Evolutionary conservation across 2,329 filamentous ascomycete species (phyloP).

Genomic region (Trichophyton verrucosum): DNA sequence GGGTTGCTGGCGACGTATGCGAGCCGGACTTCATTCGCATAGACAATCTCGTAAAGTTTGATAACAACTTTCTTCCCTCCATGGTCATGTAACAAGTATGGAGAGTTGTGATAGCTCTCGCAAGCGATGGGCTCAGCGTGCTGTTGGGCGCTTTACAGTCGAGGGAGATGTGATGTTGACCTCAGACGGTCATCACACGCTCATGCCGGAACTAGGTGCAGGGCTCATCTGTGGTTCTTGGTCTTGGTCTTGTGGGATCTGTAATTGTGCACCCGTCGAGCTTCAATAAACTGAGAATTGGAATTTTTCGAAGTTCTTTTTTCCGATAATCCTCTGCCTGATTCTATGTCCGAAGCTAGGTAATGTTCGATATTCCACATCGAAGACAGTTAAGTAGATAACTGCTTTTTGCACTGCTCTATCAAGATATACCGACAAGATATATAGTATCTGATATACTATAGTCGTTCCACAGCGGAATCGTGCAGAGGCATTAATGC

Average conservation of each 20-base stretch:
- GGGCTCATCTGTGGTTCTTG: neutral
- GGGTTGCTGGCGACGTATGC: neutral
- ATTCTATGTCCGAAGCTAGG: slow-evolving; percentile 61
- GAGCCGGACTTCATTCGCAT: neutral
- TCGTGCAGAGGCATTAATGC: slow-evolving; percentile 16
- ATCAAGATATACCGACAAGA: slow-evolving; percentile 58
- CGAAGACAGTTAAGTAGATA: slow-evolving; percentile 27
- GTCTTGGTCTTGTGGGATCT: neutral
- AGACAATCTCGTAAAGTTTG: neutral
- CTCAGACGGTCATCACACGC: neutral
- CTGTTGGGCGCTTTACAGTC: slow-evolving; percentile 6
- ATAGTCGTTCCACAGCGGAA: slow-evolving; percentile 30
- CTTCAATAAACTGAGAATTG: slow-evolving; percentile 21
- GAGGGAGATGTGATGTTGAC: neutral
- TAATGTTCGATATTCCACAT: slow-evolving; percentile 38
- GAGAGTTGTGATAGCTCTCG: neutral
- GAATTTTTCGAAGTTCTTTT: slow-evolving; percentile 23
- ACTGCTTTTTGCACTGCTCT: slow-evolving; percentile 47
- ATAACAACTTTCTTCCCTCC: neutral
- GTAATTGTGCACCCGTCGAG: slow-evolving; percentile 10
- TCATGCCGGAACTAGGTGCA: slow-evolving; percentile 5
- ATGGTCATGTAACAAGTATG: neutral
- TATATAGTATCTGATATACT: slow-evolving; percentile 46
- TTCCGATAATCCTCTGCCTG: slow-evolving; percentile 36
- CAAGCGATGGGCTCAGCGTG: neutral